Evolutionary conservation across 768 basidiomycete genomes (phyloP).

Genomic region (Amyloporia xantha): DNA sequence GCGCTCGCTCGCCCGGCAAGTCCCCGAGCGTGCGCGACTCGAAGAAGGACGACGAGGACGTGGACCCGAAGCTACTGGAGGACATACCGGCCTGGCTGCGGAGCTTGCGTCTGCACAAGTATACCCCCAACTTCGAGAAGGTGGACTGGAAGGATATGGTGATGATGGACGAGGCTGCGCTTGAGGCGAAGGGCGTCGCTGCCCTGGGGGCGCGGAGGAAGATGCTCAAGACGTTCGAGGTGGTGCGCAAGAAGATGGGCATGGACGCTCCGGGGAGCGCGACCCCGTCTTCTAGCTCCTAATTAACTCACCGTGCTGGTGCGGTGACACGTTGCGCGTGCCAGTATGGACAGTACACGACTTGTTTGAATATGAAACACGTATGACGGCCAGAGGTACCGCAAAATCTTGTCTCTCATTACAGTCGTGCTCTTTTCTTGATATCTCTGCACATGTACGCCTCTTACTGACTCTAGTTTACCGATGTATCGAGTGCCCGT

Average conservation of each 20-base stretch:
- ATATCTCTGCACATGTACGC: conserved; percentile 1
- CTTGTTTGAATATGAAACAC: neutral
- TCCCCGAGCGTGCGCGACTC: conserved; percentile 36
- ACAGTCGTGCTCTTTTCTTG: neutral
- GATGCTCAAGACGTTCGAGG: conserved; percentile 93
- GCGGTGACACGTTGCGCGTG: conserved; percentile 2
- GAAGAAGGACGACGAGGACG: conserved; percentile 84
- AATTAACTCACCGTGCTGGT: conserved; percentile 7
- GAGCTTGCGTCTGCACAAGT: conserved; percentile 94
- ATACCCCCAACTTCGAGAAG: conserved; percentile 94
- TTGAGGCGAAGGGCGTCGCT: conserved; percentile 96
- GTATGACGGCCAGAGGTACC: conserved; percentile 1
- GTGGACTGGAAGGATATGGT: conserved; percentile 94
- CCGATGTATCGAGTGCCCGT: neutral
- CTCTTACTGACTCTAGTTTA: neutral
- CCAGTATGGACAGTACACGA: conserved; percentile 1
- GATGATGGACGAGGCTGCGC: conserved; percentile 75
- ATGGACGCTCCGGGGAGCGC: conserved; percentile 44
- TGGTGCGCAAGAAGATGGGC: conserved; percentile 86
- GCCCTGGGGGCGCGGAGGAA: conserved; percentile 95
- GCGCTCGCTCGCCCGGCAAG: conserved; percentile 52
- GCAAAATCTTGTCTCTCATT: conserved; percentile 1
- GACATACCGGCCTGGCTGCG: conserved; percentile 94
- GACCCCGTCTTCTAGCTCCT: conserved; percentile 2
- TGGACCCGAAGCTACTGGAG: conserved; percentile 79